Percentiles rank a stretch among this genome's conserved stretches.
Conservation (phyloP, 345 rosid species). For the Syzygium jambos region DNA sequence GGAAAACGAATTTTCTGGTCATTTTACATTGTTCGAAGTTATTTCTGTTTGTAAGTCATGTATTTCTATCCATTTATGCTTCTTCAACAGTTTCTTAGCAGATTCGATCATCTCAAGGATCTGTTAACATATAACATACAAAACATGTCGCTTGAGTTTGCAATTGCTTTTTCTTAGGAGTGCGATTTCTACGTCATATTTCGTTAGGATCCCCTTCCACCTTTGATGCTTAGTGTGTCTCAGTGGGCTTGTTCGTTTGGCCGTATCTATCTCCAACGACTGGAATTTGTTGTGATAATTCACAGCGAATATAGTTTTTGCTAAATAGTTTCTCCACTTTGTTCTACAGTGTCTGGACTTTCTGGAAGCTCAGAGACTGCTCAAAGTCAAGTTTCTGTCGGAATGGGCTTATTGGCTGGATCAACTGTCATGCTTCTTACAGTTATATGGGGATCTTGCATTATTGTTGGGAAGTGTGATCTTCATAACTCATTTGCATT, state of each 20-base stretch:
- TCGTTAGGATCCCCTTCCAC: background rate
- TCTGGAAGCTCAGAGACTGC: conserved; percentile 63
- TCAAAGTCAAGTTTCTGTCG: conserved; percentile 82
- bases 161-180: background rate
- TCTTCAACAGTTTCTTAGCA: background rate
- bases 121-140: background rate
- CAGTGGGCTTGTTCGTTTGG: background rate
- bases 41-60: background rate
- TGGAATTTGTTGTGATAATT: background rate
- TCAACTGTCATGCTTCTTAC: conserved; percentile 88
- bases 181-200: background rate
- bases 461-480: conserved; percentile 69
- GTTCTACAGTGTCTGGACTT: conserved; percentile 63
- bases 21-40: background rate
- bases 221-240: background rate
- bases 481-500: conserved; percentile 31
- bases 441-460: conserved; percentile 77
- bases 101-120: background rate
- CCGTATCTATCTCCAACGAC: background rate
- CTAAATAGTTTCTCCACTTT: background rate
- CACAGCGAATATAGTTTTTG: background rate
- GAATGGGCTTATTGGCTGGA: conserved; percentile 89
- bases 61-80: background rate
- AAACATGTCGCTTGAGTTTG: background rate
- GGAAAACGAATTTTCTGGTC: background rate